phyloP scores from a whole-genome alignment of 192 early-diverging fungal species.

The Umbelopsis sp. region DNA sequence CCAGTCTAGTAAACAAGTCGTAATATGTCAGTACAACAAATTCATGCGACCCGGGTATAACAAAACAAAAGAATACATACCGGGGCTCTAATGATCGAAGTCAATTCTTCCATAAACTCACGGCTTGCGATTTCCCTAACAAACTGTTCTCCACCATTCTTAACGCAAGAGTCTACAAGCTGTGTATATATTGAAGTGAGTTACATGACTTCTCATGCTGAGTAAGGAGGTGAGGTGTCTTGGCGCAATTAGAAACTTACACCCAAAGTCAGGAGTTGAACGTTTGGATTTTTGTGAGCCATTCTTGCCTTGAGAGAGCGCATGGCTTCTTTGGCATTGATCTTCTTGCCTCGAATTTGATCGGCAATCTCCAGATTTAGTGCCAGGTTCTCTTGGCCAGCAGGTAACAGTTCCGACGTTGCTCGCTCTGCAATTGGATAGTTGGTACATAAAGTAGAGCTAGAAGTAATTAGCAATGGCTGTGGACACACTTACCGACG shows the following conservation, averaged over 20 bases:
- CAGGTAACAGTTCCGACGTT: conserved; percentile 88
- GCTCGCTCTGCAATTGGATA: conserved; percentile 62
- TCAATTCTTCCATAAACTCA: conserved; percentile 89
- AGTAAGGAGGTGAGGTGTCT: neutral
- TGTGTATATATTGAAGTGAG: conserved; percentile 25
- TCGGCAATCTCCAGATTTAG: conserved; percentile 90
- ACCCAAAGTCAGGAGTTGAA: conserved; percentile 85
- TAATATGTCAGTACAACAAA: neutral
- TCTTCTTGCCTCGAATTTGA: conserved; percentile 86
- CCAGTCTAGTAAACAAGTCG: conserved; percentile 42
- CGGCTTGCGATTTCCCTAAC: conserved; percentile 82
- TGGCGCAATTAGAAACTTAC: conserved; percentile 38
- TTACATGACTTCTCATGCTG: too few species aligned
- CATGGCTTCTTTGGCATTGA: conserved; percentile 73
- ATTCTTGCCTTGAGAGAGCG: conserved; percentile 79
- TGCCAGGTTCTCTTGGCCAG: conserved; percentile 82
- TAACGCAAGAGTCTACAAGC: conserved; percentile 91
- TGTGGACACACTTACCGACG: conserved; percentile 22
- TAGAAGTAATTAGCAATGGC: too few species aligned
- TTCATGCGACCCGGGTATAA: neutral
- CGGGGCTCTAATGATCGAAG: conserved; percentile 55
- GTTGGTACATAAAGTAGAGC: neutral
- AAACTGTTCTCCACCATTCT: conserved; percentile 90
- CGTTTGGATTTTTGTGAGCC: conserved; percentile 91
- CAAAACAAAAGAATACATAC: conserved; percentile 44